phyloP scores from a whole-genome alignment of 176 grass and related monocot genomes.

The Poa annua region DNA sequence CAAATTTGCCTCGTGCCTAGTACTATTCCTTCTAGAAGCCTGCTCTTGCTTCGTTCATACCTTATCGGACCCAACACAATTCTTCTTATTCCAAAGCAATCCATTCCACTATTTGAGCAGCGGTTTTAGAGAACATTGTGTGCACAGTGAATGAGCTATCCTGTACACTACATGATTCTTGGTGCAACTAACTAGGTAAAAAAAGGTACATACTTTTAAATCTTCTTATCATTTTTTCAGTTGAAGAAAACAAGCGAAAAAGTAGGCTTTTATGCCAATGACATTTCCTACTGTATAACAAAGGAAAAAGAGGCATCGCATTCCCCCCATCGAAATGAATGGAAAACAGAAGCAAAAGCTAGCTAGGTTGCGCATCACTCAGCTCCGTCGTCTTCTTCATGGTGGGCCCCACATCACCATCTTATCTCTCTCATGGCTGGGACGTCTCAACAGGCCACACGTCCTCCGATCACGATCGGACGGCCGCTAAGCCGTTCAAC shows the following conservation, averaged over 20 bases:
- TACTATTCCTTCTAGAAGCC: conserved; percentile 42
- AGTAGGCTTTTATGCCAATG: not conserved
- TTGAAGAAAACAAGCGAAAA: not conserved
- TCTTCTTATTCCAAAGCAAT: not conserved
- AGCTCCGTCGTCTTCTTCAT: conserved; percentile 34
- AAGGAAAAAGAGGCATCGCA: conserved; percentile 29
- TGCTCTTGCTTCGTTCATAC: conserved; percentile 31
- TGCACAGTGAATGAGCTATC: too few species aligned
- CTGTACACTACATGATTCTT: too few species aligned
- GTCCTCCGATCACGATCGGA: conserved; percentile 38
- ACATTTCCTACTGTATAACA: not conserved
- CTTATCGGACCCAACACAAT: not conserved
- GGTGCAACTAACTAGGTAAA: too few species aligned
- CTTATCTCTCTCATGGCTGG: conserved; percentile 35
- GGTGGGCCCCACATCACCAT: conserved; percentile 21
- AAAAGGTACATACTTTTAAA: too few species aligned
- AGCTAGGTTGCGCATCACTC: conserved; percentile 8
- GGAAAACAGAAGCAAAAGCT: conserved; percentile 35
- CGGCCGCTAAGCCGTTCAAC: not conserved
- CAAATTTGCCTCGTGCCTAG: not conserved
- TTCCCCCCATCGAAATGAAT: conserved; percentile 9
- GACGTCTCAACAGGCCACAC: not conserved
- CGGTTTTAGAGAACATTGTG: too few species aligned
- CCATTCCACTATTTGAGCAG: not conserved
- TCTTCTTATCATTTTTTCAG: not conserved